These are phyloP conservation scores for Isoetes taiwanensis DNA, from an alignment of 75 land plant genomes.

Conservation along the genomic window DNA sequence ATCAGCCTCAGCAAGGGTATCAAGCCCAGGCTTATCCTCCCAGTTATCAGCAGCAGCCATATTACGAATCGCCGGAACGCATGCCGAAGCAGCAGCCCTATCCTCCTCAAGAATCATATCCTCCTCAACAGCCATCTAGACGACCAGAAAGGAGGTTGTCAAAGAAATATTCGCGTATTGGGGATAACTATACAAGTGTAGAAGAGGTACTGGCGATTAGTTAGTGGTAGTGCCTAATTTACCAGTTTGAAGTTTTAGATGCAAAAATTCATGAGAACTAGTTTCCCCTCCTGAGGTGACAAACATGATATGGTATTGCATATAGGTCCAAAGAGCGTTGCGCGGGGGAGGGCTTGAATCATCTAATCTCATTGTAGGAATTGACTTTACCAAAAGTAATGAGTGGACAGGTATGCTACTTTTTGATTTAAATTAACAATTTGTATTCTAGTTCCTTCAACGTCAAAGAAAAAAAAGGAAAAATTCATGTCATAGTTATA, in stretches of 20 bases:
- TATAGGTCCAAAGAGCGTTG: not conserved
- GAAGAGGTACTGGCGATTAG: too few relatives aligned
- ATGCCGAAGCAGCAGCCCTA: not conserved
- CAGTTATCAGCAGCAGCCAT: too few relatives aligned
- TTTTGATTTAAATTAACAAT: too few relatives aligned
- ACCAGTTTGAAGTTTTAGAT: too few relatives aligned
- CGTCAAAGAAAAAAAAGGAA: too few relatives aligned
- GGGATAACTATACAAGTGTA: not conserved
- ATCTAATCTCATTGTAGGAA: constrained; percentile 3
- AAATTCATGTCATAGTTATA: not conserved
- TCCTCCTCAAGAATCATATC: too few relatives aligned
- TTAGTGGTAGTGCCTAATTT: too few relatives aligned
- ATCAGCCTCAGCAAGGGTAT: too few relatives aligned
- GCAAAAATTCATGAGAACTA: not conserved
- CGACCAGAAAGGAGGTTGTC: not conserved
- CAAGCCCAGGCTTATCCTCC: too few relatives aligned
- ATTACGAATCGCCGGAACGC: not conserved
- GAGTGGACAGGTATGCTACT: constrained; percentile 4
- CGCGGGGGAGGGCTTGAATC: not conserved
- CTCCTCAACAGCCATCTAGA: not conserved
- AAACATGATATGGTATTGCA: not conserved
- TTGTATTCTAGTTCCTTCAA: not conserved
- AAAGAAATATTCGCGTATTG: not conserved
- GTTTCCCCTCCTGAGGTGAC: not conserved
- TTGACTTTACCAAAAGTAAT: constrained; percentile 4